Base-by-base conservation (phyloP, 768 basidiomycete genomes). In the Boletus tomentosulus region DNA sequence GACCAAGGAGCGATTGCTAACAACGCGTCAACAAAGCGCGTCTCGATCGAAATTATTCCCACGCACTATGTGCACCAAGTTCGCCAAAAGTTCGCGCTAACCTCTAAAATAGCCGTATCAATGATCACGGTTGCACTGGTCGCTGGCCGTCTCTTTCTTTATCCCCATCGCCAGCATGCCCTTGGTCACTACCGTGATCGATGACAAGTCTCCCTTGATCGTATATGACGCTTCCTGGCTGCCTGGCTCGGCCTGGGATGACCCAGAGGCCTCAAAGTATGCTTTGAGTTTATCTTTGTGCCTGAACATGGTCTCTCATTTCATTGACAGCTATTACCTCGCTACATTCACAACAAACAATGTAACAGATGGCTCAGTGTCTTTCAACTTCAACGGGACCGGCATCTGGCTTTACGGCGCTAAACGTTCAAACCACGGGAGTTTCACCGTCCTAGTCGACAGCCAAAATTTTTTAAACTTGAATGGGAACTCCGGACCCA, bases 341-440 rank as follows among this genome's bases (percentile, higher is more conserved):
- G 71, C 71, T 43, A 76, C 71, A 37, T 80, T 76, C 53, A 74
- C 68, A 55, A 64, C 55, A 5, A 77, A 78, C 6, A 63, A 70
- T n/a, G 61, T 57, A 0, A 57, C 59, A 31, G 62, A 67, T 9
- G 76, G 76, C 6, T 57, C 55, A 25, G 73, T 68, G 5, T 70
- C 68, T 0, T 75, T 82, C 57, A 53, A 61, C 25, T 82, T 82
- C 69, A 77, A 77, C 41, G 82, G 81, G 15, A 79, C 74, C 11
- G 73, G 70, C 6, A 62, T 83, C 19, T 73, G 74, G 66, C 62
- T 83, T 10, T 82, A 73, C 53, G 82, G 82, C 8, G 74, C 79
- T 2, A 77, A 78, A 50, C 71, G 80, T 24, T 38, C 51, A 6
- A 78, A 79, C 50, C 78, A 81, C 58, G 79, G 81, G 0, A 58